Evolutionary conservation across 2,329 filamentous ascomycete genomes (phyloP).

Genomic region (Microcyclosporella mali): DNA sequence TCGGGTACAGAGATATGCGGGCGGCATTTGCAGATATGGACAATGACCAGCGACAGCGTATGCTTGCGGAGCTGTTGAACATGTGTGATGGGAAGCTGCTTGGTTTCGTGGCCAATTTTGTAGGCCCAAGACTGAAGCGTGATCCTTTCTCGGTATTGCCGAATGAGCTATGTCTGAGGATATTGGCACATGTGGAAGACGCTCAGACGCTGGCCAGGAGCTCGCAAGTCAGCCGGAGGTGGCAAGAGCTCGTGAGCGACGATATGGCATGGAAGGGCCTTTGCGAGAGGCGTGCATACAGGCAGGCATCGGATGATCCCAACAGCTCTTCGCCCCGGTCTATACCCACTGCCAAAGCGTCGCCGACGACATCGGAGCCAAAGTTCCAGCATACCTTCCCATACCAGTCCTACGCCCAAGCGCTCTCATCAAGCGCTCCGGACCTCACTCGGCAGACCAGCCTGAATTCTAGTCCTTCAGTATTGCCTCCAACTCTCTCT

Average conservation of each 20-base stretch:
- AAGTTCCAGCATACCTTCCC: constrained; percentile 26
- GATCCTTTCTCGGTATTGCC: constrained; percentile 90
- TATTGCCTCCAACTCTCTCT: constrained; percentile 23
- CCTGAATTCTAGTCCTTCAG: constrained; percentile 17
- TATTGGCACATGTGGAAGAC: constrained; percentile 94
- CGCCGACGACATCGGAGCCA: constrained; percentile 8
- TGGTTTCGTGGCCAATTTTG: constrained; percentile 93
- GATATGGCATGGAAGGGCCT: constrained; percentile 98
- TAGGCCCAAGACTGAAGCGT: constrained; percentile 88
- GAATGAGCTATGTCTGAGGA: constrained; percentile 86
- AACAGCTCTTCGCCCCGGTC: constrained; percentile 17
- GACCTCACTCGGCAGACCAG: constrained; percentile 36
- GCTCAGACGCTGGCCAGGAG: constrained; percentile 87
- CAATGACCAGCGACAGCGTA: constrained; percentile 67
- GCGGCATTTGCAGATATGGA: constrained; percentile 74
- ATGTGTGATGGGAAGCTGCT: constrained; percentile 92
- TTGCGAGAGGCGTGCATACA: constrained; percentile 92
- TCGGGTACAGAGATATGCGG: constrained; percentile 63
- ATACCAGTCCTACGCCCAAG: constrained; percentile 21
- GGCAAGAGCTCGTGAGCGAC: constrained; percentile 88
- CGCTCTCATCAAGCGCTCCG: constrained; percentile 41
- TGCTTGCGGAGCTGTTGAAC: constrained; percentile 83
- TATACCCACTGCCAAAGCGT: constrained; percentile 14
- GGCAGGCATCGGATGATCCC: constrained; percentile 45
- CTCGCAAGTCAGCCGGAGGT: constrained; percentile 91